A percentile compares a stretch with the other conserved stretches of the same genome.
Conservation (phyloP, 2,329 filamentous ascomycete genomes). For the Aureobasidium pullulans region DNA sequence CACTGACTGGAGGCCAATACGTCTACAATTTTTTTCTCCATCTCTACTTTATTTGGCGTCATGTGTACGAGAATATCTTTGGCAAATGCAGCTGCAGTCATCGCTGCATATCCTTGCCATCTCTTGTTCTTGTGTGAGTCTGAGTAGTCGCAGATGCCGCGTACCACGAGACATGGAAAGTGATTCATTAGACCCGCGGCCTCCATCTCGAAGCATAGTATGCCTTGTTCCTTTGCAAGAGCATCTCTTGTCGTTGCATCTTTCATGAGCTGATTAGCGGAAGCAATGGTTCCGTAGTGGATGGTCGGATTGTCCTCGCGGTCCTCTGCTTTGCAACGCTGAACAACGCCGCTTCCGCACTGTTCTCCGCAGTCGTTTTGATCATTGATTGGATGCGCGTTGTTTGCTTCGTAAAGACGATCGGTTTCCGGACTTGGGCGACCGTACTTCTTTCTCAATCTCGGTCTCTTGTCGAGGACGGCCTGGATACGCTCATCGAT, state of each 20-base stretch:
- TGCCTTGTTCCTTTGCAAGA: conserved; percentile 10
- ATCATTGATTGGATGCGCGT: background rate
- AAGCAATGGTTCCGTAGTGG: conserved; percentile 34
- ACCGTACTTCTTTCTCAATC: background rate
- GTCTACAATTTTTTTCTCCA: background rate
- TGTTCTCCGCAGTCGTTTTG: background rate
- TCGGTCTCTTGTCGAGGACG: background rate
- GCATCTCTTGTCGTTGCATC: conserved; percentile 8
- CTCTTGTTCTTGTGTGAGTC: conserved; percentile 22
- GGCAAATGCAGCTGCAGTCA: conserved; percentile 19
- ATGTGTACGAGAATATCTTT: conserved; percentile 16
- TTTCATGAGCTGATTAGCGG: conserved; percentile 26
- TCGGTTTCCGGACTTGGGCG: background rate
- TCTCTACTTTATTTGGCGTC: background rate
- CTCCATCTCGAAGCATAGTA: conserved; percentile 18
- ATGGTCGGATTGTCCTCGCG: conserved; percentile 20
- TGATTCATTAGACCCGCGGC: conserved; percentile 13
- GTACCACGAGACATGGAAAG: conserved; percentile 21
- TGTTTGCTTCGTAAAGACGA: background rate
- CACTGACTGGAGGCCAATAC: background rate
- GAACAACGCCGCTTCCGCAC: background rate
- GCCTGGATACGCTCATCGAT: background rate
- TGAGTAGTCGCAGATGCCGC: conserved; percentile 22
- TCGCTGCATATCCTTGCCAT: conserved; percentile 21
- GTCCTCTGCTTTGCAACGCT: background rate